Evolutionary conservation across 345 rosid species (phyloP).

Genomic region (Angophora floribunda): DNA sequence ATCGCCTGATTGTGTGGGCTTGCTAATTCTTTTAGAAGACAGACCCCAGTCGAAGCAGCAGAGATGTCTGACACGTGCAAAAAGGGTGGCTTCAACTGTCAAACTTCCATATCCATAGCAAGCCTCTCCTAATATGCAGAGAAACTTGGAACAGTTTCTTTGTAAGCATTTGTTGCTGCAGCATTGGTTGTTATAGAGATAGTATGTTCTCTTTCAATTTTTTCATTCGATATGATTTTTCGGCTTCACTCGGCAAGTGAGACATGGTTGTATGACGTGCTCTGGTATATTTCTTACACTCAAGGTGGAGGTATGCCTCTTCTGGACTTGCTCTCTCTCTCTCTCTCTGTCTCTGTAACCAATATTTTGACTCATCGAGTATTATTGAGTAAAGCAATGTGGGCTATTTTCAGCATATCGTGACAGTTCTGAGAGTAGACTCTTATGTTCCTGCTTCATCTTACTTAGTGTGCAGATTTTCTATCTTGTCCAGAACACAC

Average conservation of each 20-base stretch:
- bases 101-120: background rate
- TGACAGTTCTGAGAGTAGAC: background rate
- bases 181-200: background rate
- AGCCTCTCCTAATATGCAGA: constrained; percentile 27
- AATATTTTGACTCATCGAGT: background rate
- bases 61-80: constrained; percentile 49
- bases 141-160: constrained; percentile 36
- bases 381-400: background rate
- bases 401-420: background rate
- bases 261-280: background rate
- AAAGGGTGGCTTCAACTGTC: background rate
- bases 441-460: background rate
- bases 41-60: constrained; percentile 52
- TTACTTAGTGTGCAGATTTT: background rate
- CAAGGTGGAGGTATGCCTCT: background rate
- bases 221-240: background rate
- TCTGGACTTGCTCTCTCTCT: background rate
- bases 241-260: background rate
- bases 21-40: constrained; percentile 81
- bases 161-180: background rate
- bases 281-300: background rate
- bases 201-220: background rate
- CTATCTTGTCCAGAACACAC: background rate
- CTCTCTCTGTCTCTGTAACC: background rate
- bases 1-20: constrained; percentile 56